Evolutionary conservation across 495 filamentous ascomycete genomes (phyloP).

Genomic region (Copromyces sp.): DNA sequence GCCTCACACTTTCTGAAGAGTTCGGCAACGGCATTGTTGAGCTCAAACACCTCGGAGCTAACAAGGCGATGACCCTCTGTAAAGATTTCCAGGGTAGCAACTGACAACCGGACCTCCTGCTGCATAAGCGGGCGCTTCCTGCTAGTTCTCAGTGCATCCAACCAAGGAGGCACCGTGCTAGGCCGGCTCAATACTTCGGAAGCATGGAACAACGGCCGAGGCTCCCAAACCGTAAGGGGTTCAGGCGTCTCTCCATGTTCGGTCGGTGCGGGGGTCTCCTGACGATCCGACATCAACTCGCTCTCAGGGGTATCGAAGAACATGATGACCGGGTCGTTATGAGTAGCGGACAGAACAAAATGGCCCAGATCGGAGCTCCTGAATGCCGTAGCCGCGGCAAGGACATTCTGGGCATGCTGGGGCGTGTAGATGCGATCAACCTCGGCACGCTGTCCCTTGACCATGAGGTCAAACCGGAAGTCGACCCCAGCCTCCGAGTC

Average conservation of each 20-base stretch:
- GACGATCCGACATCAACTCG: slow-evolving; percentile 23
- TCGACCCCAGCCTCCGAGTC: slow-evolving; percentile 54
- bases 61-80: slow-evolving; percentile 67
- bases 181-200: slow-evolving; percentile 50
- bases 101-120: slow-evolving; percentile 64
- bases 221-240: slow-evolving; percentile 35
- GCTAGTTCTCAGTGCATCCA: slow-evolving; percentile 51
- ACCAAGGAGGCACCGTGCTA: slow-evolving; percentile 49
- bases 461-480: slow-evolving; percentile 64
- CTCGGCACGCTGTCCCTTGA: slow-evolving; percentile 48
- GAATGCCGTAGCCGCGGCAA: slow-evolving; percentile 55
- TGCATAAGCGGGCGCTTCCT: slow-evolving; percentile 50
- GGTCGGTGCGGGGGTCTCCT: slow-evolving; percentile 15
- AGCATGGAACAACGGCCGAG: slow-evolving; percentile 61
- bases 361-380: slow-evolving; percentile 69
- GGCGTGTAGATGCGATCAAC: slow-evolving; percentile 50
- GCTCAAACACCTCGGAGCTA: slow-evolving; percentile 57
- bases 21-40: slow-evolving; percentile 68
- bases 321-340: slow-evolving; percentile 51
- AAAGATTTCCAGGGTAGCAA: slow-evolving; percentile 64
- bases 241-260: slow-evolving; percentile 19
- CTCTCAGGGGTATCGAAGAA: slow-evolving; percentile 55
- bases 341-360: slow-evolving; percentile 61
- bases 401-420: slow-evolving; percentile 29
- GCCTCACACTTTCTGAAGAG: slow-evolving; percentile 70